Percentiles rank a stretch among this genome's conserved stretches.
Evolutionary conservation across 1,139 yeast genomes (phyloP).

Genomic region (Candida sp.): DNA sequence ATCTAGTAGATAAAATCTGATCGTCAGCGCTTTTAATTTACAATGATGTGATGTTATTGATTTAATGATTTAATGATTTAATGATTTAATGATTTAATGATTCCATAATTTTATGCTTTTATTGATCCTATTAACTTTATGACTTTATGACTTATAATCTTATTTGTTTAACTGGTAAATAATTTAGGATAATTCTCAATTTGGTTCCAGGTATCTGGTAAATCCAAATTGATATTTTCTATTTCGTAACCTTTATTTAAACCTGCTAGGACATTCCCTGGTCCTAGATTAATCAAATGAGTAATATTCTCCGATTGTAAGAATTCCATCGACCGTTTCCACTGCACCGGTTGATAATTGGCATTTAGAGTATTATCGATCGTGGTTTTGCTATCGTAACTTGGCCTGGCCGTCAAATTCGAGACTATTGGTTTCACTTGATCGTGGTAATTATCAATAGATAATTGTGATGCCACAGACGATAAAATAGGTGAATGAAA

Average conservation of each 20-base stretch:
- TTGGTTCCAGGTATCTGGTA: slow-evolving; percentile 1
- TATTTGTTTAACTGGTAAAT: no score
- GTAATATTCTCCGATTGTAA: slow-evolving; percentile 15
- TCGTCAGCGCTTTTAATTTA: no score
- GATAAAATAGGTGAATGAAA: slow-evolving; percentile 45
- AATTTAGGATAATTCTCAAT: no score
- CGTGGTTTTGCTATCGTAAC: slow-evolving; percentile 14
- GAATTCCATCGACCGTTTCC: slow-evolving; percentile 31
- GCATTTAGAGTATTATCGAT: slow-evolving; percentile 27
- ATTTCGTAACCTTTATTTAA: slow-evolving; percentile 19
- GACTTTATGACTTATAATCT: no score
- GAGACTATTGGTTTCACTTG: slow-evolving; percentile 27
- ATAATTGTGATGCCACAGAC: slow-evolving; percentile 32
- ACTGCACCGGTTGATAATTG: slow-evolving; percentile 43
- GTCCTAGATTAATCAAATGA: slow-evolving; percentile 32
- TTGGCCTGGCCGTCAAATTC: slow-evolving; percentile 28
- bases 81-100: no score
- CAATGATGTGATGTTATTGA: no score
- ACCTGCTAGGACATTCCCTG: slow-evolving; percentile 30
- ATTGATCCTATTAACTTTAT: no score
- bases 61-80: no score
- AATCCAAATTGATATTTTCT: slow-evolving; percentile 1
- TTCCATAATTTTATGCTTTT: no score
- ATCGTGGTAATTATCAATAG: slow-evolving; percentile 9
- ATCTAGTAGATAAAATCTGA: no score